phyloP scores from a whole-genome alignment of 139 green algal genomes.

The Desmodesmus armatus region DNA sequence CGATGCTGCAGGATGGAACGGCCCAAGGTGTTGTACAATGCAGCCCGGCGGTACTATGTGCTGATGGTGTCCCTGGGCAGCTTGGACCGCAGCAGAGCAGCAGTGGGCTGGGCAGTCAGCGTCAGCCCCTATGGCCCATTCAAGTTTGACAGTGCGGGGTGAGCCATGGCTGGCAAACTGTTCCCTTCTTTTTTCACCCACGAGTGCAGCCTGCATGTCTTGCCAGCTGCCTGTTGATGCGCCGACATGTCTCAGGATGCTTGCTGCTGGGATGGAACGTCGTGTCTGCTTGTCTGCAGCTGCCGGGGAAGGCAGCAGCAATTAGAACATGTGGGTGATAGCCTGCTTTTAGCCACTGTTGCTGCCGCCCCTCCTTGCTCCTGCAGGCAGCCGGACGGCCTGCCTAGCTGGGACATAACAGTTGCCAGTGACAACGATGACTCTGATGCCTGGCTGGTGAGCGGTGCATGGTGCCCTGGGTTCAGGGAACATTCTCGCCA shows the following conservation, averaged over 20 bases:
- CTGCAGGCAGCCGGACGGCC: constrained; percentile 7
- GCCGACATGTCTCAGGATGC: no score
- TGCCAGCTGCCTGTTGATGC: no score
- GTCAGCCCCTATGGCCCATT: constrained; percentile 5
- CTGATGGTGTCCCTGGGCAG: constrained; percentile 35
- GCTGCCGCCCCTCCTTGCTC: neutral
- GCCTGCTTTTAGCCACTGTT: neutral
- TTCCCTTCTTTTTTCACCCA: no score
- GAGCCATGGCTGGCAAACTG: neutral
- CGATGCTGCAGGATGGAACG: constrained; percentile 26
- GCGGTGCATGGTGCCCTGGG: no score
- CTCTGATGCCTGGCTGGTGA: constrained; percentile 30
- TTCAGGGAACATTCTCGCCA: no score
- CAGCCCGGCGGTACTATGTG: constrained; percentile 40
- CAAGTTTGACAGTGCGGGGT: constrained; percentile 1
- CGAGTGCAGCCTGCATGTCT: no score
- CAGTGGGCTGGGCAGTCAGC: constrained; percentile 11
- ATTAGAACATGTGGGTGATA: no score
- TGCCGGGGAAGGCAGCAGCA: no score
- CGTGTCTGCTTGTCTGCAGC: no score
- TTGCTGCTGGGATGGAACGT: no score
- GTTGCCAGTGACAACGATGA: neutral
- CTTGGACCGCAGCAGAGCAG: neutral
- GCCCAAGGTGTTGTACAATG: constrained; percentile 41
- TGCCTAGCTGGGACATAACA: neutral